Evolutionary conservation across 441 rosid species (phyloP).

Genomic region (Pelargonium fulgidum): DNA sequence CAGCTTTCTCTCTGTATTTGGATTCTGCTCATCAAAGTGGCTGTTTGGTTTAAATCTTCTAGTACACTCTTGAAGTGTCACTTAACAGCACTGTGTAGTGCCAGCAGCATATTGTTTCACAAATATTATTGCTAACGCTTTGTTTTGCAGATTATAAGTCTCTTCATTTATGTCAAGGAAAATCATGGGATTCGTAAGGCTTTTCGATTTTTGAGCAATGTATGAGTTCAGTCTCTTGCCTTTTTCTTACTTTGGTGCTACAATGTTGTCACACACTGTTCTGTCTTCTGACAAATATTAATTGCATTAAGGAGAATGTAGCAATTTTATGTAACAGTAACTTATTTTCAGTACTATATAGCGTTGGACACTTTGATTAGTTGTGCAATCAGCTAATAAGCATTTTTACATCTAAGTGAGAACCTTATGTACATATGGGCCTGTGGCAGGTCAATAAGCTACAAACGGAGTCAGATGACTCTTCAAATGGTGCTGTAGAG

Average conservation of each 20-base stretch:
- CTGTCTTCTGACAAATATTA: slow-evolving; percentile 4
- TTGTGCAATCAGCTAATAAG: no score
- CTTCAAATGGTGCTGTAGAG: slow-evolving; percentile 57
- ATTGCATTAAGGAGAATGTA: neutral
- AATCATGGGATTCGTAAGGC: slow-evolving; percentile 71
- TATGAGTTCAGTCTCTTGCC: slow-evolving; percentile 31
- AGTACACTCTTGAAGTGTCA: neutral
- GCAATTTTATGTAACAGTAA: neutral
- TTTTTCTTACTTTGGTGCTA: neutral
- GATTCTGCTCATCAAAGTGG: slow-evolving; percentile 12
- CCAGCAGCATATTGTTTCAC: slow-evolving; percentile 4
- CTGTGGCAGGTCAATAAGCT: slow-evolving; percentile 60
- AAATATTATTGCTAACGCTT: slow-evolving; percentile 10
- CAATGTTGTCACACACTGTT: slow-evolving; percentile 13
- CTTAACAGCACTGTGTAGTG: neutral
- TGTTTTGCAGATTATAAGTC: slow-evolving; percentile 73
- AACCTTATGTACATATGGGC: slow-evolving; percentile 10
- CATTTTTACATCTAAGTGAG: no score
- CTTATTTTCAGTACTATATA: no score
- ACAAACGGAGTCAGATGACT: slow-evolving; percentile 54
- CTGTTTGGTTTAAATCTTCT: neutral
- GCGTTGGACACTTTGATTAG: no score
- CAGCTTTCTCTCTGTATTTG: slow-evolving; percentile 8
- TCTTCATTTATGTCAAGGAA: slow-evolving; percentile 78
- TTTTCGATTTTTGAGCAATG: slow-evolving; percentile 85